Percentiles rank a stretch among this genome's conserved stretches.
phyloP scores from a whole-genome alignment of 192 early-diverging fungal species.

The Backusella macrospora region DNA sequence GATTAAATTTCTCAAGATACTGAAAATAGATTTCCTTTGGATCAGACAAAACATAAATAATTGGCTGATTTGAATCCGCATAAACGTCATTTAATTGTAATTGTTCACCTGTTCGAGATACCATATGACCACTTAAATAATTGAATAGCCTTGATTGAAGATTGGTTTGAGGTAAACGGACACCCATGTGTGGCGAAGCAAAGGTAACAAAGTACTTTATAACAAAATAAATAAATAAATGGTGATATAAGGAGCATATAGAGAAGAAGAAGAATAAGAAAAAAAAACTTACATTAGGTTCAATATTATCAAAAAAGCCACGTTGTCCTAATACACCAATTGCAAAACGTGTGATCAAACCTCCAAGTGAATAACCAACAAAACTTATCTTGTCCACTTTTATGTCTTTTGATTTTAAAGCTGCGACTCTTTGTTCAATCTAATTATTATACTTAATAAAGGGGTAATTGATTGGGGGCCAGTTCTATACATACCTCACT shows the following conservation, averaged over 20 bases:
- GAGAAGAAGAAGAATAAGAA: too few relatives aligned
- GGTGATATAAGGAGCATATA: too few relatives aligned
- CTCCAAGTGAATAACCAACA: constrained; percentile 63
- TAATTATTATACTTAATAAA: not conserved
- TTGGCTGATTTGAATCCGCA: constrained; percentile 29
- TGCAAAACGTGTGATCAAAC: constrained; percentile 56
- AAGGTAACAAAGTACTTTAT: constrained; percentile 55
- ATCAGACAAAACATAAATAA: constrained; percentile 46
- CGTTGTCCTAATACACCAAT: constrained; percentile 49
- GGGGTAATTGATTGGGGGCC: not conserved
- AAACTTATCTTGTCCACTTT: constrained; percentile 38
- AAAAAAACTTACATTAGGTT: constrained; percentile 46
- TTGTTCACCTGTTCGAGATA: constrained; percentile 58
- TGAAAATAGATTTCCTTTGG: constrained; percentile 38
- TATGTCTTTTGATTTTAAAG: constrained; percentile 21
- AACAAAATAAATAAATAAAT: too few relatives aligned
- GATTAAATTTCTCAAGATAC: constrained; percentile 46
- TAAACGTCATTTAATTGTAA: constrained; percentile 46
- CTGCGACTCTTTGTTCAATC: not conserved
- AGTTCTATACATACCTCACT: constrained; percentile 40
- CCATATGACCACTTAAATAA: constrained; percentile 42
- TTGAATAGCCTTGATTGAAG: constrained; percentile 42
- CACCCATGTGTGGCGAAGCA: constrained; percentile 63
- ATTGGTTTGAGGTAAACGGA: constrained; percentile 34
- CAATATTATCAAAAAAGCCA: constrained; percentile 54